Evolutionary conservation across 768 basidiomycete genomes (phyloP).

Genomic region (Suillus decipiens): DNA sequence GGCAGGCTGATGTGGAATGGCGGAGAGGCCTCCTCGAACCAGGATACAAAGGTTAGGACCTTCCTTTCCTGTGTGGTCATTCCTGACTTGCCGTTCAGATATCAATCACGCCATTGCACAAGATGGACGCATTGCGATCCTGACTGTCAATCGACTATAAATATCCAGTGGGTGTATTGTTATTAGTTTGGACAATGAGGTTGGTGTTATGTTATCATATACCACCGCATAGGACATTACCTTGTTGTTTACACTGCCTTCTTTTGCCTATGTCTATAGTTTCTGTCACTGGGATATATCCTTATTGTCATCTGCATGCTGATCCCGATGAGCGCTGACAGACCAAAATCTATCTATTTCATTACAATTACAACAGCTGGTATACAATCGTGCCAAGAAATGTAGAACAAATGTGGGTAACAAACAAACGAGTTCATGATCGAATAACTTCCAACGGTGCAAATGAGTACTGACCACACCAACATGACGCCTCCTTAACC

Average conservation of each 20-base stretch:
- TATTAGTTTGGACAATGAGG: background rate
- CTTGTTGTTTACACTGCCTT: background rate
- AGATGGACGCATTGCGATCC: constrained; percentile 79
- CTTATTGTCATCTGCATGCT: background rate
- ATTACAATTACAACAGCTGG: constrained; percentile 23
- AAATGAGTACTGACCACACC: constrained; percentile 3
- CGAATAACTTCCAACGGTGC: constrained; percentile 1
- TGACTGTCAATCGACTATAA: constrained; percentile 61
- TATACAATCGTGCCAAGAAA: constrained; percentile 16
- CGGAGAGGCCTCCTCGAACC: constrained; percentile 65
- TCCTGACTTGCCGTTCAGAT: constrained; percentile 41
- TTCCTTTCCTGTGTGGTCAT: background rate
- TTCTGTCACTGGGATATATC: background rate
- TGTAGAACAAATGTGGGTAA: constrained; percentile 6
- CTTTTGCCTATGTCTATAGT: background rate
- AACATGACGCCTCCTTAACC: constrained; percentile 43
- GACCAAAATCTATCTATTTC: constrained; percentile 7
- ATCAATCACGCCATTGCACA: constrained; percentile 81
- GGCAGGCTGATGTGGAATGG: constrained; percentile 81
- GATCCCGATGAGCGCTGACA: background rate
- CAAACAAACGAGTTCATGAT: constrained; percentile 12
- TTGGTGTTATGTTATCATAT: constrained; percentile 8
- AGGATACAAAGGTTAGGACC: constrained; percentile 62
- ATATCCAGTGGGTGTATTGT: background rate
- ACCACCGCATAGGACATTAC: background rate